These are phyloP conservation scores for Macrolepiota fuliginosa DNA, from an alignment of 768 basidiomycete species.

Conservation along the genomic window DNA sequence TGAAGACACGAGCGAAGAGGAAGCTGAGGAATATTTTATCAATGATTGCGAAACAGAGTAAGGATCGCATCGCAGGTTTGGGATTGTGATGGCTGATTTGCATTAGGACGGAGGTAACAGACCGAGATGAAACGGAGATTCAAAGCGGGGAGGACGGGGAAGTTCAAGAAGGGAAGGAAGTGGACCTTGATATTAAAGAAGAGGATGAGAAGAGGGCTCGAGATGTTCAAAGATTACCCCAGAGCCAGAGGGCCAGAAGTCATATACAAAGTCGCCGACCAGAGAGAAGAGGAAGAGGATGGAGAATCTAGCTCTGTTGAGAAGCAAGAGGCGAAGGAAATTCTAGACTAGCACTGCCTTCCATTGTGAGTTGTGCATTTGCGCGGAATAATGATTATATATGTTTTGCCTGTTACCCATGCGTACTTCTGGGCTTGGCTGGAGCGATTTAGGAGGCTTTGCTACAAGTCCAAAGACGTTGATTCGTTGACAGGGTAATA, in stretches of 20 bases:
- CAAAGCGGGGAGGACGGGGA: background rate
- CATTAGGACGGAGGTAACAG: background rate
- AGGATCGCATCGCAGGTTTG: background rate
- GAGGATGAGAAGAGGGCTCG: background rate
- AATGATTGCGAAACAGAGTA: constrained; percentile 19
- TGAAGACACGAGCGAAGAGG: constrained; percentile 37
- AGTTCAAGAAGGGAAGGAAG: background rate
- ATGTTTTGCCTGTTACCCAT: no score
- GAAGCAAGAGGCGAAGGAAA: constrained; percentile 18
- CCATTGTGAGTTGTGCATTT: no score
- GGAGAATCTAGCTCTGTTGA: constrained; percentile 28
- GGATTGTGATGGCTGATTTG: constrained; percentile 8
- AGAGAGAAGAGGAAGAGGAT: constrained; percentile 31
- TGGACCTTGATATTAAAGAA: background rate
- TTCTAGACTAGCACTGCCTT: constrained; percentile 4
- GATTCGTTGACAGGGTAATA: background rate
- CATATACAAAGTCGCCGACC: constrained; percentile 28
- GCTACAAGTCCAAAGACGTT: no score
- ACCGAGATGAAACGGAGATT: constrained; percentile 7
- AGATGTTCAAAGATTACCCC: constrained; percentile 1
- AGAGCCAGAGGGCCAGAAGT: constrained; percentile 8
- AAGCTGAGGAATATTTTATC: constrained; percentile 36
- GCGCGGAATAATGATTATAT: no score
- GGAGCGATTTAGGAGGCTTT: no score
- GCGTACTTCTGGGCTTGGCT: no score